These are phyloP conservation scores for Thraustochytrium sp. DNA, from an alignment of 352 stramenopile species.

Conservation along the genomic window DNA sequence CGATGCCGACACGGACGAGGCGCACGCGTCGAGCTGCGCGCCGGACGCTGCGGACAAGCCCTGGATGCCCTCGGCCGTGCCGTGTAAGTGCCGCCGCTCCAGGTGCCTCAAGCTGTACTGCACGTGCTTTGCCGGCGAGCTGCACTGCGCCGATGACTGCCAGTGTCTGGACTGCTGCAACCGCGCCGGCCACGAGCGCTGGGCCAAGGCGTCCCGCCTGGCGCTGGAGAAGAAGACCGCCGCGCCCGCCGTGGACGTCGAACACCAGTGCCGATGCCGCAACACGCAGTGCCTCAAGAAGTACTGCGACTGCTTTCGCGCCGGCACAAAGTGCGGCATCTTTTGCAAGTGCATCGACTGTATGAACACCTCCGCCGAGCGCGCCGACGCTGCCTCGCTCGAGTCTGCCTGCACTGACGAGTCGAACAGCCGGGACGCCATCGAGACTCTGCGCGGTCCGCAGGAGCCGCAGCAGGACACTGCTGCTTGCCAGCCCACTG, in stretches of 20 bases:
- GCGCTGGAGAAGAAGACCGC: not conserved
- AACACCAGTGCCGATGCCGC: conserved; percentile 80
- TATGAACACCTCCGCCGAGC: conserved; percentile 64
- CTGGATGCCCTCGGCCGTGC: conserved; percentile 27
- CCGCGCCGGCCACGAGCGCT: conserved; percentile 47
- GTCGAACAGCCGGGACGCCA: not conserved
- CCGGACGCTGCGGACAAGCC: too few relatives aligned
- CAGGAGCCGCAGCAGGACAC: too few relatives aligned
- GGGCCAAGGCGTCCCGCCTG: not conserved
- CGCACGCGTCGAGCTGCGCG: too few relatives aligned
- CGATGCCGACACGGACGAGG: not conserved
- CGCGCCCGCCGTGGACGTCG: not conserved
- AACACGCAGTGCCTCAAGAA: conserved; percentile 96
- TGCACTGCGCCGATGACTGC: conserved; percentile 79
- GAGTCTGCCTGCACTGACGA: conserved; percentile 7
- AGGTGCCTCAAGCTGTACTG: conserved; percentile 97
- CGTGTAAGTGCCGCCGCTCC: conserved; percentile 91
- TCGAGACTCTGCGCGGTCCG: not conserved
- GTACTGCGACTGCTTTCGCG: conserved; percentile 96
- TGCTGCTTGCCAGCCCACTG: too few relatives aligned
- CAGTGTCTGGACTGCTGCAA: conserved; percentile 92
- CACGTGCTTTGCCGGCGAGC: conserved; percentile 90
- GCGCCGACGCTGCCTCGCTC: not conserved
- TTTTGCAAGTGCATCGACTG: conserved; percentile 91
- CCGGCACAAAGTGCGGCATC: conserved; percentile 73